A percentile compares a stretch with the other conserved stretches of the same genome.
Conservation (phyloP, 805 yeast genomes). For the Spathaspora girioi region DNA sequence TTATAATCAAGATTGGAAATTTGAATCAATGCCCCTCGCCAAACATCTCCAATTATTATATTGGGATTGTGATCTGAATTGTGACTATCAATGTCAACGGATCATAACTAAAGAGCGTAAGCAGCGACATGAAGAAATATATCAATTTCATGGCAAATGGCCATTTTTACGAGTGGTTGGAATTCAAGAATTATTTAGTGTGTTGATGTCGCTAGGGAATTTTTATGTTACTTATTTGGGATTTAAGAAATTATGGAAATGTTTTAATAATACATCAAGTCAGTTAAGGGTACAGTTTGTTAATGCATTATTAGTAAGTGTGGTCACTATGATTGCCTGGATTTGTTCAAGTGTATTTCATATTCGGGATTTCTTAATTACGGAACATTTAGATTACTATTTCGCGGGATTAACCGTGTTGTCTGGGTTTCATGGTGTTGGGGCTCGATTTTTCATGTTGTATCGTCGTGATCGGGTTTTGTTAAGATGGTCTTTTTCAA, state of each 20-base stretch:
- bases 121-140: conserved; percentile 46
- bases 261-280: background rate
- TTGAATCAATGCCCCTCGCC: conserved; percentile 39
- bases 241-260: conserved; percentile 23
- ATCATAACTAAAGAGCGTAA: conserved; percentile 57
- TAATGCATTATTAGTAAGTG: conserved; percentile 47
- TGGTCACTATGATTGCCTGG: conserved; percentile 86
- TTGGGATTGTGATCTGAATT: conserved; percentile 78
- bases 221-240: conserved; percentile 48
- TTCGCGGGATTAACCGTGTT: conserved; percentile 89
- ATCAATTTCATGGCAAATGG: conserved; percentile 98
- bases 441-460: conserved; percentile 56
- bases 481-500: conserved; percentile 32
- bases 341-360: conserved; percentile 81
- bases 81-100: conserved; percentile 93
- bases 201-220: conserved; percentile 64
- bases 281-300: conserved; percentile 10
- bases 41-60: conserved; percentile 42
- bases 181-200: conserved; percentile 79
- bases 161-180: conserved; percentile 80
- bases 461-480: conserved; percentile 33
- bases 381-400: conserved; percentile 87
- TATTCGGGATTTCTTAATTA: conserved; percentile 70
- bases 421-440: conserved; percentile 69
- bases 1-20: conserved; percentile 31